These are phyloP conservation scores for Tuber umbilicatum DNA, from an alignment of 495 filamentous ascomycete genomes.

Conservation along the genomic window DNA sequence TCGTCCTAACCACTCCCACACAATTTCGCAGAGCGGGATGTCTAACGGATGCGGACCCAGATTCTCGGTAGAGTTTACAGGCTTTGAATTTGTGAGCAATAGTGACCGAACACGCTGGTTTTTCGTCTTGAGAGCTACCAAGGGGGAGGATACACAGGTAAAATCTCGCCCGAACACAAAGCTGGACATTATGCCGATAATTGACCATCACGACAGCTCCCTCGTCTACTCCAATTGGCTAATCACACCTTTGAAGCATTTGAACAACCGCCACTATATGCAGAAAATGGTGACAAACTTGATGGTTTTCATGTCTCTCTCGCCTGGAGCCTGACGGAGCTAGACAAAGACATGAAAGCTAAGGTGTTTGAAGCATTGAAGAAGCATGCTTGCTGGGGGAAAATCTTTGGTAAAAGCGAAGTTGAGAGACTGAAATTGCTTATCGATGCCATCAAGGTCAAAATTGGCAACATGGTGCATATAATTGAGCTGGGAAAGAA, in stretches of 20 bases:
- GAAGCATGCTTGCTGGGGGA: conserved; percentile 40
- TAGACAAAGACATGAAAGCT: conserved; percentile 11
- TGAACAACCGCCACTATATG: conserved; percentile 68
- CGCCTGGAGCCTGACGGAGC: conserved; percentile 58
- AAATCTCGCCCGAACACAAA: not conserved
- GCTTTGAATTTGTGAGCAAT: conserved; percentile 65
- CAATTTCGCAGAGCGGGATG: not conserved
- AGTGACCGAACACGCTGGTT: conserved; percentile 77
- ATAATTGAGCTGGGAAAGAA: conserved; percentile 26
- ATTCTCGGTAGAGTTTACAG: conserved; percentile 50
- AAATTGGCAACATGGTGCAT: conserved; percentile 66
- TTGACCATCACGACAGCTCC: conserved; percentile 49
- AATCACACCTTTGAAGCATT: conserved; percentile 57
- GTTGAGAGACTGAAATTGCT: conserved; percentile 42
- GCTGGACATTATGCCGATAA: not conserved
- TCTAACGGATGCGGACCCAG: conserved; percentile 23
- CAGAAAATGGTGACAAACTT: conserved; percentile 43
- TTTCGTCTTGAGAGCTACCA: conserved; percentile 60
- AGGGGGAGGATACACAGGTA: conserved; percentile 42
- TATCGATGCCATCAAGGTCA: conserved; percentile 59
- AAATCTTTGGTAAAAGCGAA: conserved; percentile 27
- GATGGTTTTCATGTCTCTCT: conserved; percentile 72
- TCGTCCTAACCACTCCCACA: conserved; percentile 33
- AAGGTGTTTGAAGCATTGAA: conserved; percentile 43
- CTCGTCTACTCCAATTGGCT: conserved; percentile 56